Evolutionary conservation across 805 yeast species (phyloP).

Genomic region (Ogataea pini): DNA sequence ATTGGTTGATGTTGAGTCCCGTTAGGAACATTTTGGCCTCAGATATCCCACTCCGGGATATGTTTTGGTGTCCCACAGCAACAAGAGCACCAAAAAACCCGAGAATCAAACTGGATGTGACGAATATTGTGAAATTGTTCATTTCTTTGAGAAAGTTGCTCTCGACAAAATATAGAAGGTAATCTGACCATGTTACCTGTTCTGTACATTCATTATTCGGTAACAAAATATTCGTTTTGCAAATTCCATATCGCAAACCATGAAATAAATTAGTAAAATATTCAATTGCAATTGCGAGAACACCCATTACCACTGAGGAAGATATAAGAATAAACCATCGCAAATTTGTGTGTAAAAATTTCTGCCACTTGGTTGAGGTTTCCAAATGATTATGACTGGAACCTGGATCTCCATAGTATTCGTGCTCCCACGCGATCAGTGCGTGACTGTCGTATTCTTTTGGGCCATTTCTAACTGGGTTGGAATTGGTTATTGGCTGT

Average conservation of each 20-base stretch:
- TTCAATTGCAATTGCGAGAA: constrained; percentile 50
- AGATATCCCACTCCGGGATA: constrained; percentile 65
- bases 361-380: constrained; percentile 4
- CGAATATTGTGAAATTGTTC: constrained; percentile 39
- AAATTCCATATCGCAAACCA: constrained; percentile 55
- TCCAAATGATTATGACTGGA: constrained; percentile 13
- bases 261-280: constrained; percentile 50
- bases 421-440: constrained; percentile 55
- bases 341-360: constrained; percentile 26
- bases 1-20: constrained; percentile 58
- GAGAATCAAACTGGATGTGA: constrained; percentile 39
- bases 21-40: constrained; percentile 69
- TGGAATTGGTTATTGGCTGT: background rate
- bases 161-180: constrained; percentile 35
- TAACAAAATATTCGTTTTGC: constrained; percentile 36
- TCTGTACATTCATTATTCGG: constrained; percentile 36
- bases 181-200: constrained; percentile 37
- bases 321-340: constrained; percentile 52
- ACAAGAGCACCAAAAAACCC: constrained; percentile 41
- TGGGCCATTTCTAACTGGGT: background rate
- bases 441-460: constrained; percentile 41
- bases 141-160: constrained; percentile 19
- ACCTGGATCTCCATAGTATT: constrained; percentile 31
- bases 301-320: constrained; percentile 49
- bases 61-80: constrained; percentile 37